Evolutionary conservation across 805 yeast genomes (phyloP).

Genomic region (Wickerhamiella spandovensis): DNA sequence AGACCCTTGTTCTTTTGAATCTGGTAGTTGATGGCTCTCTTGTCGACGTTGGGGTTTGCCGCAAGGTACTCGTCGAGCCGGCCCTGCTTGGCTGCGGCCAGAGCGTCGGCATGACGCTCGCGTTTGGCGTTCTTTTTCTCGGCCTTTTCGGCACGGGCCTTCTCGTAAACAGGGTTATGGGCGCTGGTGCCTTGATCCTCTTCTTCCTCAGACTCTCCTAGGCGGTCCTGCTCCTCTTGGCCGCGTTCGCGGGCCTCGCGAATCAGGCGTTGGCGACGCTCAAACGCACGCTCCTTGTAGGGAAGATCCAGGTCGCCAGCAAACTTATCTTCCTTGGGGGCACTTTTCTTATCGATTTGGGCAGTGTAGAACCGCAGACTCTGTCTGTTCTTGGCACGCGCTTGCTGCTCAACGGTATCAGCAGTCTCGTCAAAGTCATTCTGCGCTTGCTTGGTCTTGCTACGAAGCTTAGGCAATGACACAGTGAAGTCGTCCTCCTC

Average conservation of each 20-base stretch:
- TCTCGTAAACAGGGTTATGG: conserved; percentile 33
- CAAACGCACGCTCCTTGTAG: conserved; percentile 77
- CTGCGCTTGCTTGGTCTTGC: conserved; percentile 11
- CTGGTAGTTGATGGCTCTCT: conserved; percentile 90
- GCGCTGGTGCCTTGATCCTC: conserved; percentile 15
- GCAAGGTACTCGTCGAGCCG: conserved; percentile 59
- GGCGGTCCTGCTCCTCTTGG: conserved; percentile 39
- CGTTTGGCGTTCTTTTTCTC: conserved; percentile 36
- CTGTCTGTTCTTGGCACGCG: conserved; percentile 56
- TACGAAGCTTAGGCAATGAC: conserved; percentile 11
- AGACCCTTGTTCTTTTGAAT: conserved; percentile 93
- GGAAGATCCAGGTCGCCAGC: conserved; percentile 88
- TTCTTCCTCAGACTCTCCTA: conserved; percentile 23
- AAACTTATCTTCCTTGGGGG: conserved; percentile 5
- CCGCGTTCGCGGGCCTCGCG: conserved; percentile 89
- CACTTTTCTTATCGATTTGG: conserved; percentile 69
- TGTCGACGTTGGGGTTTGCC: conserved; percentile 62
- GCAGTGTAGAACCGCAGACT: conserved; percentile 92
- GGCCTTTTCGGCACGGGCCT: conserved; percentile 43
- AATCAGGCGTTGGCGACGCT: conserved; percentile 72
- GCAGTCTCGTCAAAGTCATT: conserved; percentile 59
- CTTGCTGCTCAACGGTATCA: conserved; percentile 56
- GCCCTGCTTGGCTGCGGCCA: conserved; percentile 73
- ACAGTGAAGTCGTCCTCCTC: conserved; percentile 16
- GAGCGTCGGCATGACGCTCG: conserved; percentile 56